Evolutionary conservation across 805 yeast species (phyloP), one percentile per base, ranked within the genome.

Genomic region (Zygoascus tannicola): DNA sequence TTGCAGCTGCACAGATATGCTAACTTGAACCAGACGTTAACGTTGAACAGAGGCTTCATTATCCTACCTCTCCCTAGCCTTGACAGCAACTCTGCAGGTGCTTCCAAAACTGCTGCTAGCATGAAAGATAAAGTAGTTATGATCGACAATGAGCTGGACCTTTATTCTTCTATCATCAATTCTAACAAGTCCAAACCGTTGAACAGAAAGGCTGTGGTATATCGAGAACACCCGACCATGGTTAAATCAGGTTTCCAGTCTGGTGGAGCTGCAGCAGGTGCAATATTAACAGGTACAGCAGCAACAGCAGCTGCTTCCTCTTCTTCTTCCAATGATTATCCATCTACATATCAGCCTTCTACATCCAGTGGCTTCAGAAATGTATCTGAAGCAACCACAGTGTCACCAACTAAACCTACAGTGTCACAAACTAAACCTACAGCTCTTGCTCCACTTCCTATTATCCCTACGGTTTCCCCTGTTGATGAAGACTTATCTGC

Each of bases 1-100:
- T 76, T 88, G 41, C 96, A 90, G 63, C 68, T 92, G 44, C 90
- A 85, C 55, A 86, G 87, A 58, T 90, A 81, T 61, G 81, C 97
- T 3, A 84, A 90, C 23, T 82, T 85, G 72, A 76, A 80, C 42
- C 97, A 90, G 64, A 84, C 85, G 18, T 71, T 84, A 45, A 73
- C 85, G 15, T 74, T 92, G 66, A 87, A 88, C 56, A 73, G 84
- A 16, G 97, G 97, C 22, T 82, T 87, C 34, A 77, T 83, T 47
- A 71, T 92, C 4, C 68, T 82, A 39, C 97, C 97, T 2, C 65
- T 90, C 40, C 23, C 32, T 2, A 22, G 23, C 16, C 59, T 58
- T n/a, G 52, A 56, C 44, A 53, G 62, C 5, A 7, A 7, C 10
- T 57, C 60, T 1, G 68, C 72, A 22, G 67, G 74, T 37, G 56